These are phyloP conservation scores for Taiozyma sp. DNA, from an alignment of 1,139 yeast genomes.

Conservation along the genomic window DNA sequence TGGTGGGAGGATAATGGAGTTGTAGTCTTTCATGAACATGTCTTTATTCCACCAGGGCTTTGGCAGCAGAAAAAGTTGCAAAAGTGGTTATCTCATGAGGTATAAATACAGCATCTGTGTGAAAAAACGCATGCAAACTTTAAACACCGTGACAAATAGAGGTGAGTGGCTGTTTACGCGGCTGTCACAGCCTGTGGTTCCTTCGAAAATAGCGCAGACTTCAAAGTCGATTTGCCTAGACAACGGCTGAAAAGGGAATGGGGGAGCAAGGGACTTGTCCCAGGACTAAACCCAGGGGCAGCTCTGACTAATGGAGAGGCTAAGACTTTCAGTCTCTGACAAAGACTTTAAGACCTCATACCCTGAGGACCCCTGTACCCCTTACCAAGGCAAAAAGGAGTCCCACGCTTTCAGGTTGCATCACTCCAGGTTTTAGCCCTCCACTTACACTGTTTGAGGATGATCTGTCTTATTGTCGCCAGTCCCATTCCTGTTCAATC, in stretches of 20 bases:
- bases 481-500: too few species aligned
- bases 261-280: not conserved
- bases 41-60: not conserved
- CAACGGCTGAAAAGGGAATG: not conserved
- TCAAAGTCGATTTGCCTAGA: not conserved
- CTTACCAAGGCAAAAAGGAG: not conserved
- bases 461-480: too few species aligned
- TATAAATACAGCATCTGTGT: not conserved
- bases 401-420: too few species aligned
- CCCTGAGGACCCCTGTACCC: not conserved
- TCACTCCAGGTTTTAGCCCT: too few species aligned
- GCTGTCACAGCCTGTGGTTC: not conserved
- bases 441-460: too few species aligned
- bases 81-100: not conserved
- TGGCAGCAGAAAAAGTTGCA: not conserved
- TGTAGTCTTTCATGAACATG: not conserved
- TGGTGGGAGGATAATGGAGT: constrained; percentile 18
- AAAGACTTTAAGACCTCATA: not conserved
- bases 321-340: not conserved
- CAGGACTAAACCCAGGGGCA: not conserved
- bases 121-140: not conserved
- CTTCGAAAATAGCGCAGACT: not conserved
- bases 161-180: not conserved
- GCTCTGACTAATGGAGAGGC: not conserved
- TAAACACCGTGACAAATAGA: too few species aligned